phyloP scores from a whole-genome alignment of 164 flowering plant species.

The Brasenia schreberi region DNA sequence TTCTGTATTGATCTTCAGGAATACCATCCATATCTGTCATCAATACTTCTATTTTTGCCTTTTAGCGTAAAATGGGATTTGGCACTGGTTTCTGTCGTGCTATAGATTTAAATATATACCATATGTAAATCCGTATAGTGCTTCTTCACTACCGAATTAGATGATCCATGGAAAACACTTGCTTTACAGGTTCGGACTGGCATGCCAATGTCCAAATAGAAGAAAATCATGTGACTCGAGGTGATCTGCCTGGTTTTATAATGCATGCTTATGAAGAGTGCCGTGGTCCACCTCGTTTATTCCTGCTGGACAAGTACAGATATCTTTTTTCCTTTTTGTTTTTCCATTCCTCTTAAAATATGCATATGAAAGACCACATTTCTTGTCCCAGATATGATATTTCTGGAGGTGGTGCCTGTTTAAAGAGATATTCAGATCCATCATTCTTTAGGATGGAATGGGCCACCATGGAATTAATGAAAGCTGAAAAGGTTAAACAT shows the following conservation, averaged over 20 bases:
- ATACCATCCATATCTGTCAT: too few species aligned
- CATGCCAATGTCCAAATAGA: slow-evolving; percentile 45
- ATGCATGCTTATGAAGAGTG: slow-evolving; percentile 89
- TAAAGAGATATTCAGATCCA: slow-evolving; percentile 13
- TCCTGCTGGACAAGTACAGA: slow-evolving; percentile 78
- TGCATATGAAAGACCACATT: not conserved
- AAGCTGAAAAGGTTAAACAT: slow-evolving; percentile 23
- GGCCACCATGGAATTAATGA: slow-evolving; percentile 5
- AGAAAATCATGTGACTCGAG: slow-evolving; percentile 50
- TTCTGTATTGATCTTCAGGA: too few species aligned
- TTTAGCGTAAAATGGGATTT: too few species aligned
- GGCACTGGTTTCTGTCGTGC: too few species aligned
- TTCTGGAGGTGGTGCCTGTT: slow-evolving; percentile 13
- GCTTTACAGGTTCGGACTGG: slow-evolving; percentile 80
- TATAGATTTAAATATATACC: too few species aligned
- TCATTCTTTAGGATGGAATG: slow-evolving; percentile 8
- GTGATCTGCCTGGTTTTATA: slow-evolving; percentile 72
- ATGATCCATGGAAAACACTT: slow-evolving; percentile 12
- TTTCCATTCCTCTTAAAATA: not conserved
- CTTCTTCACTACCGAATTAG: slow-evolving; percentile 1
- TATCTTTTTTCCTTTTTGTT: not conserved
- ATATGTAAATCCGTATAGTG: not conserved
- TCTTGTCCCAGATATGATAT: slow-evolving; percentile 10
- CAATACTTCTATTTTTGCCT: too few species aligned
- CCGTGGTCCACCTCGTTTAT: slow-evolving; percentile 69